Conservation (phyloP, 345 rosid genomes). For the Syzygium jambos region DNA sequence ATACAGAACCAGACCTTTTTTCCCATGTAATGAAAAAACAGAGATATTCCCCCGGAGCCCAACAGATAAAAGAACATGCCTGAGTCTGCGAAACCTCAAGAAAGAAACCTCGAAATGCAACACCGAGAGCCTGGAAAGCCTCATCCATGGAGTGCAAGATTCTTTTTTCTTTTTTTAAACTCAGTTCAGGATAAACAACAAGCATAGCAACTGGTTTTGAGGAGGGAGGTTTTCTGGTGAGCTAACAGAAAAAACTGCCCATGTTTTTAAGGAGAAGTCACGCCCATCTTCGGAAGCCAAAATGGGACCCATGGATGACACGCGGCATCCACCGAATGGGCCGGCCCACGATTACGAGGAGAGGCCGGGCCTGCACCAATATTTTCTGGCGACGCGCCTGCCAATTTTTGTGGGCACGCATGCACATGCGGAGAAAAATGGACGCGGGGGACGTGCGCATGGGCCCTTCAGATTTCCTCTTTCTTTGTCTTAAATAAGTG, state of each 20-base stretch:
- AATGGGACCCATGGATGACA: too few species aligned
- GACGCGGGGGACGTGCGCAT: too few species aligned
- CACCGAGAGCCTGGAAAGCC: neutral
- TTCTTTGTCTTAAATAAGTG: too few species aligned
- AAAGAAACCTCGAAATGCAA: neutral
- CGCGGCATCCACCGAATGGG: too few species aligned
- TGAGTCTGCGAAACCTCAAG: neutral
- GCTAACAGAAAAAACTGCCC: slow-evolving; percentile 37
- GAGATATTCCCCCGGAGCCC: neutral
- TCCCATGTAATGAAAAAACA: neutral
- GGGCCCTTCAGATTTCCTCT: too few species aligned
- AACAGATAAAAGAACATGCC: neutral
- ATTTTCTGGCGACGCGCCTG: too few species aligned
- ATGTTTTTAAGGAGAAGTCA: slow-evolving; percentile 25
- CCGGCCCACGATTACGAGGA: too few species aligned
- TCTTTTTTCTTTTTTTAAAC: neutral
- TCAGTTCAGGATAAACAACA: neutral
- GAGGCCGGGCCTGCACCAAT: too few species aligned
- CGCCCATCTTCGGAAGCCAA: neutral
- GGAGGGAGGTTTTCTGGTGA: neutral
- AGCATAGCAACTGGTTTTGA: slow-evolving; percentile 44
- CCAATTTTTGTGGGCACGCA: too few species aligned
- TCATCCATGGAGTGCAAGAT: neutral
- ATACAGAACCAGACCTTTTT: neutral
- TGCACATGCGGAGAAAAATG: too few species aligned